Evolutionary conservation across 108 stramenopile genomes (phyloP), one percentile per base, ranked within the genome.

Genomic region (Nitzschia sp.): DNA sequence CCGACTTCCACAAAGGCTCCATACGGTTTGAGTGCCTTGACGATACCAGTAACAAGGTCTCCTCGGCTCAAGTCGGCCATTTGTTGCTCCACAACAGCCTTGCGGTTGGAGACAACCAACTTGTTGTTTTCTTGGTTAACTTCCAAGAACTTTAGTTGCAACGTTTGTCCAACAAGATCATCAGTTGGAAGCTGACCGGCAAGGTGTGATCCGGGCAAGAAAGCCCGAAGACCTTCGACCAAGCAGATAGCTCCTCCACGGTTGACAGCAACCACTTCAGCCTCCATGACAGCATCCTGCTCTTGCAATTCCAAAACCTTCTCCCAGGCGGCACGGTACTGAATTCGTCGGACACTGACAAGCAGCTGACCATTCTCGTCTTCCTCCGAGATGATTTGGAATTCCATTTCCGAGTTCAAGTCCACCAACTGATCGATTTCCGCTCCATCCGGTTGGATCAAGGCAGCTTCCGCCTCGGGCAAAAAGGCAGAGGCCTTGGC

Each of bases 11-110:
- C 93, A 68, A 98, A 97, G 58, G 96, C 98, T 47, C 98, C 98
- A 77, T 97, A 98, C 32, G 97, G 95, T 66, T 97, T 96, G 67
- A 97, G 82, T n/a, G 96, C 95, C 85, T 94, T 97, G 68, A 98
- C 91, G 28, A 87, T 55, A 66, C 96, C 98, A 11, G 77, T 73
- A 38, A 97, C 89, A 55, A 98, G 82, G 69, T 96, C 96, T 25
- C 98, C 98, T 22, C 96, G 92, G 56, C 78, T 80, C 27, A 97
- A 77, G 35, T 94, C 88, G 45, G 89, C 75, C 98, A 97, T 97
- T 76, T 96, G 92, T 45, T 81, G 69, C 72, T 97, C 96, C 3
- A 96, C 90, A 33, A 97, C 83, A 23, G 97, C 97, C 66, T 92
- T 86, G 21, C 96, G 83, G 83, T 97, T 95, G 29, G 94, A 96